Evolutionary conservation across 1,139 yeast species (phyloP).

Genomic region (Zygosaccharomyces sapae): DNA sequence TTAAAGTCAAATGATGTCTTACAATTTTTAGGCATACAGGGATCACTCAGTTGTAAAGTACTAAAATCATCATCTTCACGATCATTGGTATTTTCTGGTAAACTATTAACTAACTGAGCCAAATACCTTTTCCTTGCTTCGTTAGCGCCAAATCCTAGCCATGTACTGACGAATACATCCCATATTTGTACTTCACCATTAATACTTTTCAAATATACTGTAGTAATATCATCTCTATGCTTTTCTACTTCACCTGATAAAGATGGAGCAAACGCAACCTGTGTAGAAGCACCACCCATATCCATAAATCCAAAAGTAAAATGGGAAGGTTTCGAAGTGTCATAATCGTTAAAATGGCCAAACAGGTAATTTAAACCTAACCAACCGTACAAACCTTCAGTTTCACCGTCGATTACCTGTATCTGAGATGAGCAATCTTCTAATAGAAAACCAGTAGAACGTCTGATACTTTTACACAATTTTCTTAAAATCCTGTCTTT

Average conservation of each 20-base stretch:
- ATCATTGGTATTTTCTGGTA: constrained; percentile 41
- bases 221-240: constrained; percentile 62
- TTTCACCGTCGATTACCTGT: constrained; percentile 72
- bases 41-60: constrained; percentile 48
- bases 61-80: constrained; percentile 43
- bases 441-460: constrained; percentile 50
- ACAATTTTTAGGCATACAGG: constrained; percentile 66
- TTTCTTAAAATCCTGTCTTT: constrained; percentile 47
- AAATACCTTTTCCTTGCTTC: constrained; percentile 67
- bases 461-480: constrained; percentile 48
- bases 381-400: constrained; percentile 83
- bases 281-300: constrained; percentile 89
- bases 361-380: constrained; percentile 63
- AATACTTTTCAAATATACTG: constrained; percentile 51
- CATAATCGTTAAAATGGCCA: constrained; percentile 51
- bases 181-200: constrained; percentile 62
- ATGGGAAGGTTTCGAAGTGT: constrained; percentile 37
- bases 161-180: constrained; percentile 74
- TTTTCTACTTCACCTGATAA: constrained; percentile 46
- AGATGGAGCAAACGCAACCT: constrained; percentile 72
- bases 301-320: constrained; percentile 79
- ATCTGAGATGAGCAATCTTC: constrained; percentile 56
- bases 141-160: constrained; percentile 85
- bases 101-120: constrained; percentile 45
- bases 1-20: constrained; percentile 42